Conservation (phyloP, 2,329 filamentous ascomycete species). For the Canariomyces notabilis region DNA sequence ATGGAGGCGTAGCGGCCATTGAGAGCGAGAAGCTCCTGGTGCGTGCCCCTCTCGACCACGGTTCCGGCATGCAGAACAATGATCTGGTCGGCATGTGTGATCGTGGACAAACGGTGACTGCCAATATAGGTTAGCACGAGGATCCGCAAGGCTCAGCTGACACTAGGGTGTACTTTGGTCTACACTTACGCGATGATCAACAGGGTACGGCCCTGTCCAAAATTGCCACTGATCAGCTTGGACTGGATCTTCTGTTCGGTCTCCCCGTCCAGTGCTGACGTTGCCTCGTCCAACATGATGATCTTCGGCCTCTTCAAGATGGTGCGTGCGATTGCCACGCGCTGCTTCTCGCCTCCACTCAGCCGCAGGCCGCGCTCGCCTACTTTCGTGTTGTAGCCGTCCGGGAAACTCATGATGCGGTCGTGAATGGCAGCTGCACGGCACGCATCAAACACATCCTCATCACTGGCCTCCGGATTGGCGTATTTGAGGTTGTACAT, state of each 20-base stretch:
- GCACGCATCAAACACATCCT: constrained; percentile 47
- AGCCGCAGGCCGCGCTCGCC: constrained; percentile 49
- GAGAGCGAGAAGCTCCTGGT: constrained; percentile 65
- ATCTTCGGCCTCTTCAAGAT: constrained; percentile 66
- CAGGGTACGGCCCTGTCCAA: constrained; percentile 83
- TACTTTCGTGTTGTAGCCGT: constrained; percentile 49
- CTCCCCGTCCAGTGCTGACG: constrained; percentile 61
- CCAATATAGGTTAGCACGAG: constrained; percentile 22
- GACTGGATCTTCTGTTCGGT: constrained; percentile 54
- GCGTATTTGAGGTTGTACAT: constrained; percentile 54
- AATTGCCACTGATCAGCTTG: constrained; percentile 61
- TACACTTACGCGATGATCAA: constrained; percentile 80
- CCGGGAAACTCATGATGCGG: constrained; percentile 47
- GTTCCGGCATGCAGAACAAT: constrained; percentile 72
- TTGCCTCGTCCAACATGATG: constrained; percentile 67
- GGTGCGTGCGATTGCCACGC: constrained; percentile 58
- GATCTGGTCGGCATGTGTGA: constrained; percentile 81
- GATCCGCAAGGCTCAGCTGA: not conserved
- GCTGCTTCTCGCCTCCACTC: constrained; percentile 57
- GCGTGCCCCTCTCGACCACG: constrained; percentile 72
- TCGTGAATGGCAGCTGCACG: constrained; percentile 51
- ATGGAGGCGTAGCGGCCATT: constrained; percentile 75
- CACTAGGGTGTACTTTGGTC: not conserved
- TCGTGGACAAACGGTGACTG: constrained; percentile 76
- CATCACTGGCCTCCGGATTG: constrained; percentile 42